Base-by-base conservation (phyloP, 257 asterid species). In the Nicotiana benthamiana region DNA sequence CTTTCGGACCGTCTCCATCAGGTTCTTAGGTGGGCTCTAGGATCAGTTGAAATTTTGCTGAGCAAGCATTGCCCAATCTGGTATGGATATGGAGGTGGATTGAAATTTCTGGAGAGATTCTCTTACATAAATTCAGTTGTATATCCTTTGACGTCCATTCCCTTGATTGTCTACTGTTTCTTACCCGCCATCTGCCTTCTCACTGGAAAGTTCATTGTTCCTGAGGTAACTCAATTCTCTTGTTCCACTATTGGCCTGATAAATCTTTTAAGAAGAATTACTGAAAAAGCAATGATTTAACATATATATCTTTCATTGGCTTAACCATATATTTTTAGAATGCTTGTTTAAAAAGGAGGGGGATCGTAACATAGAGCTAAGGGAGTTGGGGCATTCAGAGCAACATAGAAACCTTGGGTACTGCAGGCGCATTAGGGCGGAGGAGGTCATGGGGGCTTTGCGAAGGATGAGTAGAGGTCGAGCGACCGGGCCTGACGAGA, bases 21-120 rank as follows among this genome's bases (percentile, higher is more conserved):
- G 87, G 97, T 94, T 82, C 98, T 93, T 59, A 80, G 97, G 82
- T 94, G 98, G 98, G 98, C 97, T 36, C 97, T 94, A 36, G 98
- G 98, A 63, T 94, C 98, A 0, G 97, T 94, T 13, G 98, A 94
- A 92, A 94, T 94, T 79, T 90, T 94, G 74, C 77, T 94, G 60
- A 94, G 98, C 92, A 94, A 85, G 84, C 97, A 93, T 84, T 94
- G 98, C 53, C 98, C 97, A 11, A 87, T 94, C 57, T 94, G 98
- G 98, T 93, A 94, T 67, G 97, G 97, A 34, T 94, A 94, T 57
- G 98, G 97, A 46, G 97, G 98, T 40, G 98, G 98, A 75, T 82
- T 94, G 89, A 91, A 92, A 84, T 87, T 87, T 90, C 81, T 94
- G 85, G 97, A 94, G 80, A 82, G 98, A 6, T 77, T 94, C 72